phyloP scores from a whole-genome alignment of 2,329 filamentous ascomycete species.

The Diaporthe citrichinensis region DNA sequence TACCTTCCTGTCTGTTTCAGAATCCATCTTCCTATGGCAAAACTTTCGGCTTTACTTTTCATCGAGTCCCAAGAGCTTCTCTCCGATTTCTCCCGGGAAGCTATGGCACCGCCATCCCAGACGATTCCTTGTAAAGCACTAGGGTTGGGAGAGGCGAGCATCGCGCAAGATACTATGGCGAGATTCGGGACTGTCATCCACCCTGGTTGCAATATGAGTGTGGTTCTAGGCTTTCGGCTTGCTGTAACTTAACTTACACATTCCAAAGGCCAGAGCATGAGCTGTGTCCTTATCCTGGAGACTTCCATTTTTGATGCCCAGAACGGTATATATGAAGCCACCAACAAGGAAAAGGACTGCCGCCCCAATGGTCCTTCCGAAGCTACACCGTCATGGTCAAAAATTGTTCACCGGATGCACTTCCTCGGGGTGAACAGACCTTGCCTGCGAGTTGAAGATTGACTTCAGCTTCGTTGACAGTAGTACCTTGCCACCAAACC shows the following conservation, averaged over 20 bases:
- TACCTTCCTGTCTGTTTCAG: constrained; percentile 44
- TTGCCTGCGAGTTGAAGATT: constrained; percentile 23
- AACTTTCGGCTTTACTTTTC: constrained; percentile 39
- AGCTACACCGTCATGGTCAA: constrained; percentile 40
- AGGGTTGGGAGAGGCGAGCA: constrained; percentile 51
- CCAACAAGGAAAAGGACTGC: constrained; percentile 47
- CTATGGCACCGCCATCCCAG: constrained; percentile 47
- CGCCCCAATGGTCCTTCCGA: constrained; percentile 46
- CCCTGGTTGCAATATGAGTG: constrained; percentile 43
- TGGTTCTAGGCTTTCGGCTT: neutral
- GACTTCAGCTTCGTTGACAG: constrained; percentile 43
- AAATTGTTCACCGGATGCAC: neutral
- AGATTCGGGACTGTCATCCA: constrained; percentile 53
- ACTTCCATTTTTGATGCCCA: constrained; percentile 47
- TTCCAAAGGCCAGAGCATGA: constrained; percentile 51
- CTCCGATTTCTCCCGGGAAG: constrained; percentile 43
- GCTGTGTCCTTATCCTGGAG: constrained; percentile 50
- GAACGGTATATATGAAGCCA: constrained; percentile 45
- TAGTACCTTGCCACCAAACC: constrained; percentile 43
- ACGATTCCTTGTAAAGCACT: constrained; percentile 50
- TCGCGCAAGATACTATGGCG: constrained; percentile 51
- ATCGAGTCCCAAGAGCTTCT: constrained; percentile 45
- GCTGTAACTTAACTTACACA: constrained; percentile 49
- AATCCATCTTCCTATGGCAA: constrained; percentile 24
- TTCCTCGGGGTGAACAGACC: constrained; percentile 5